These are phyloP conservation scores for Mucor irregularis DNA, from an alignment of 371 early-diverging fungal genomes.

Conservation along the genomic window DNA sequence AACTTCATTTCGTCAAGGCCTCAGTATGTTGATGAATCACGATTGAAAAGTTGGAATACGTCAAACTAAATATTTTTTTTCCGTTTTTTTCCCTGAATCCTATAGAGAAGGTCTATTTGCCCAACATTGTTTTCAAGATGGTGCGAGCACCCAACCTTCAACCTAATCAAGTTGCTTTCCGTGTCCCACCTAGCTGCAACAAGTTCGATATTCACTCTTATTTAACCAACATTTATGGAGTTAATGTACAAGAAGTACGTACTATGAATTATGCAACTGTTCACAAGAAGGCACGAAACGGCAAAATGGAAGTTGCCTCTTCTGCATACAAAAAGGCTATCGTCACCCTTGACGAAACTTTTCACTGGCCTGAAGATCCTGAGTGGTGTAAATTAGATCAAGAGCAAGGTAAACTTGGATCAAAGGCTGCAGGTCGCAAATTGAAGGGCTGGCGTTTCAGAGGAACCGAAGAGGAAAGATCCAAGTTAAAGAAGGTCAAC, in stretches of 20 bases:
- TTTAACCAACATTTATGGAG: conserved; percentile 83
- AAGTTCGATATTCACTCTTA: conserved; percentile 93
- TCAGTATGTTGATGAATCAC: conserved; percentile 32
- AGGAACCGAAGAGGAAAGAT: conserved; percentile 38
- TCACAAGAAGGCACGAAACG: conserved; percentile 54
- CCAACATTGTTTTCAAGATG: conserved; percentile 85
- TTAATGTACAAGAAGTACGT: conserved; percentile 84
- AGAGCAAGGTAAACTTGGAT: conserved; percentile 59
- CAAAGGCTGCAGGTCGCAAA: conserved; percentile 56
- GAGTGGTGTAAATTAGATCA: conserved; percentile 40
- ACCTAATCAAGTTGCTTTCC: conserved; percentile 91
- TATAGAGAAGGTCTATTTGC: conserved; percentile 81
- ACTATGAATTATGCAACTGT: conserved; percentile 80
- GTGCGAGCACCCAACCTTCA: conserved; percentile 81
- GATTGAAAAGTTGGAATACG: background rate
- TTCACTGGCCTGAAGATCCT: conserved; percentile 78
- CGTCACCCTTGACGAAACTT: conserved; percentile 82
- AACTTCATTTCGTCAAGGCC: conserved; percentile 44
- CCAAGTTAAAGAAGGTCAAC: conserved; percentile 29
- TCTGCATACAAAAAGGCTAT: conserved; percentile 89
- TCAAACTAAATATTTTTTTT: background rate
- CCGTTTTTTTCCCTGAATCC: no score
- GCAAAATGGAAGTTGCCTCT: conserved; percentile 42
- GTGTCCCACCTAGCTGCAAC: conserved; percentile 89
- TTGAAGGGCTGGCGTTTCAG: conserved; percentile 80